Conservation (phyloP, 805 yeast genomes). For the Martiniozyma abietophila region DNA sequence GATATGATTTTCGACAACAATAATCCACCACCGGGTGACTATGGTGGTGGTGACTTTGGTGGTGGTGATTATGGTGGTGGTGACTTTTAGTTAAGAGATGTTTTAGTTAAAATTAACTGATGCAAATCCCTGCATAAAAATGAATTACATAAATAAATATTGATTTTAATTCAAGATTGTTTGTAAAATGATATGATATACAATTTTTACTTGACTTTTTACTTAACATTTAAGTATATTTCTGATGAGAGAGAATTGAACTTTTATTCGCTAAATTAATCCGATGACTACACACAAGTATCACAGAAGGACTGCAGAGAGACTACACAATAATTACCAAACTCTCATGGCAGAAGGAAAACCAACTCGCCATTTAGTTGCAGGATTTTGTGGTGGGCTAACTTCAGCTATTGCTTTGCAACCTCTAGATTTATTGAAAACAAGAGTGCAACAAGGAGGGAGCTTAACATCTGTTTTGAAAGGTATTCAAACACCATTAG, state of each 20-base stretch:
- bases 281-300: too few species aligned
- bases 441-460: slow-evolving; percentile 64
- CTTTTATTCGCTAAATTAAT: neutral
- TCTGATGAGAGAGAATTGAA: neutral
- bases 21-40: neutral
- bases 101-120: too few species aligned
- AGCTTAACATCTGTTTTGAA: slow-evolving; percentile 24
- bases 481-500: slow-evolving; percentile 34
- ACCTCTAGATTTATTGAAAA: slow-evolving; percentile 83
- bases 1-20: slow-evolving; percentile 8
- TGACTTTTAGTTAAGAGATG: slow-evolving; percentile 4
- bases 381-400: slow-evolving; percentile 83
- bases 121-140: too few species aligned
- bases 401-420: slow-evolving; percentile 73
- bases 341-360: slow-evolving; percentile 10
- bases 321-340: neutral
- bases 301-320: too few species aligned
- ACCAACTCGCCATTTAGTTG: slow-evolving; percentile 45
- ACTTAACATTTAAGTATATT: neutral
- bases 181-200: neutral
- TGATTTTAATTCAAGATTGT: slow-evolving; percentile 1
- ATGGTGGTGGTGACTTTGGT: slow-evolving; percentile 16
- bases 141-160: too few species aligned
- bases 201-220: neutral
- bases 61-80: slow-evolving; percentile 16